Evolutionary conservation across 805 yeast genomes (phyloP), one percentile per base, ranked within the genome.

Genomic region (Ogataea thermomethanolica): DNA sequence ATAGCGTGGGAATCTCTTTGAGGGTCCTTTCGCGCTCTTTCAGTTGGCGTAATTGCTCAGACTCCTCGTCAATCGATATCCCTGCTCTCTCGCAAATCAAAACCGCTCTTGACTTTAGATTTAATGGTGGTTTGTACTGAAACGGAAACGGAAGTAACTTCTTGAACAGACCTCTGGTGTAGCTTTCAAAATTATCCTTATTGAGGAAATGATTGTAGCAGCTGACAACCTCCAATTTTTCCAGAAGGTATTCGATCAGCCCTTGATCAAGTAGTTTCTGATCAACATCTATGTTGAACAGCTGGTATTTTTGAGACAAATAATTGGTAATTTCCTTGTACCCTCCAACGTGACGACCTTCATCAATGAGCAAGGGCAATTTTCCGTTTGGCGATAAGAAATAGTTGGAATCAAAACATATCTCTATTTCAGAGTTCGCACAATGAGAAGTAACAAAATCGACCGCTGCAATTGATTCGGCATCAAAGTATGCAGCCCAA

Each of bases 101-200:
- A 25, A 55, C 35, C 1, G 71, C 71, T 5, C 41, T 37, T 0
- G 53, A 34, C 49, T 69, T 69, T 41, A 68, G 66, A 29, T 61
- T 64, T 27, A 77, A 47, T 1, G 90, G 89, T 15, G 81, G 78
- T 45, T 75, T 76, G 55, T 82, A 83, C 73, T 82, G 85, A 74
- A 81, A 71, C 8, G 90, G 91, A 63, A 83, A 84, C 6, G 85
- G 82, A 13, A 82, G 59, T 41, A 76, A 70, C 4, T 64, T 50
- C 31, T 69, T 64, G 54, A 81, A 81, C 12, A 73, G 51, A 15
- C 73, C 72, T 45, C 86, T 67, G 4, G 88, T 75, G 49, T 71
- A 79, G 9, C 65, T 56, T 43, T 77, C 83, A 58, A 81, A 84
- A 56, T 84, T 83, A 12, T 58, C 61, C 21, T 71, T 67, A 50